Base-by-base conservation (phyloP, 768 basidiomycete genomes). In the Tricholoma terreum region DNA sequence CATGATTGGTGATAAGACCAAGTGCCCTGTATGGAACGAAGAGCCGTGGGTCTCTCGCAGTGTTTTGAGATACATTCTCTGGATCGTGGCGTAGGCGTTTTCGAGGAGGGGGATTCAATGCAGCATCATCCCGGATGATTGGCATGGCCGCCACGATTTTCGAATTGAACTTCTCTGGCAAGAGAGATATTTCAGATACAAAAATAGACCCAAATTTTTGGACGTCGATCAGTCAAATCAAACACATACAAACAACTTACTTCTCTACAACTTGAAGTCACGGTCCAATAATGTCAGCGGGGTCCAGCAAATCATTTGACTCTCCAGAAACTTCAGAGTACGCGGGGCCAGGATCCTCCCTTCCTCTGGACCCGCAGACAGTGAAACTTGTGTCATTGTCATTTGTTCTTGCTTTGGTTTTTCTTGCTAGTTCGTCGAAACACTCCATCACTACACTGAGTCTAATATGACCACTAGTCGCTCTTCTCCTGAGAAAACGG, bases 21-120 rank as follows among this genome's bases (percentile, higher is more conserved):
- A 99, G 83, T 6, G 94, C 94, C 58, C 97, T 84, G 69, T 98
- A 99, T 3, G 97, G 96, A 4, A 88, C 91, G 68, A 96, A 98
- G 40, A 99, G 73, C 43, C 80, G 76, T 0, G 75, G 76, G 63
- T 77, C 76, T 52, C 71, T 74, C 24, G 57, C 60, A 34, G 49
- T 58, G 55, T 61, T 62, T 46, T 64, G 57, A 22, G 55, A 31
- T 34, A 55, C 59, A 38, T 53, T 60, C 33, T 61, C 58, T 24
- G 64, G 53, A 42, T 73, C 73, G 61, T 78, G 75, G 33, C 81
- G 75, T 15, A 75, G 72, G 30, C 78, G 76, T 70, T 85, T 85
- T 58, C 81, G 75, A 27, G 82, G 82, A n/a, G 80, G 81, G 19
- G 69, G 69, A 24, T 64, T 68, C 6, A 67, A 54, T 19, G 60